Base-by-base conservation (phyloP, 2,329 filamentous ascomycete genomes). In the Xylogone sp. region DNA sequence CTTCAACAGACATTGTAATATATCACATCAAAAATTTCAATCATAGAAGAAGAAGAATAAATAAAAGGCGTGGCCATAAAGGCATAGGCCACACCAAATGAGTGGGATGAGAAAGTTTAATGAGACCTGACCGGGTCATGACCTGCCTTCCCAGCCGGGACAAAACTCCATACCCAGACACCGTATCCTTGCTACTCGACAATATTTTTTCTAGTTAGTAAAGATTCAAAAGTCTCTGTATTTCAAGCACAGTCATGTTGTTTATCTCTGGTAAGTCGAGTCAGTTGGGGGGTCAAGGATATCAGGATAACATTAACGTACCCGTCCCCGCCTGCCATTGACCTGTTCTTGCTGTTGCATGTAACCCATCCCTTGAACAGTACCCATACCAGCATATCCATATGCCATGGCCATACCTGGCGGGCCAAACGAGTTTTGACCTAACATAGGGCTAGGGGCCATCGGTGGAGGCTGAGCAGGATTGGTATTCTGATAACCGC, bases 261-360 rank as follows among this genome's bases (percentile, higher is more conserved):
- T 39, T 39, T 39, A 39, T 39, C 34, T 39, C 34, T 39, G 34
- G n/a, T 39, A 16, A 39, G 34, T 5, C 8, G 5, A 5, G 13
- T 39, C n/a, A 39, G 34, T 16, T 16, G n/a, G 13, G n/a, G 34
- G 34, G 5, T 27, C 24, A 27, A 27, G 34, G 8, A 18, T 4
- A 18, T 9, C 34, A 39, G 13, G 4, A 39, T 6, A 39, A 39
- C 34, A 16, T 34, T 13, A 58, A 62, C 59, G 48, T 76, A 82
- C 79, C 63, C 82, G 77, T 68, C 81, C 81, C 59, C 82, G 77
- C 66, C 81, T 71, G 56, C 70, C 66, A 66, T 79, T 81, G 58
- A 73, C 73, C 59, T 79, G 78, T 59, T 81, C 78, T 62, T 83
- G 79, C 56, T 82, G 79, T 56, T 75, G 75, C 70, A 78, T 71